Percentiles rank a stretch among this genome's conserved stretches.
phyloP scores from a whole-genome alignment of 805 yeast species.

The Candida pini region DNA sequence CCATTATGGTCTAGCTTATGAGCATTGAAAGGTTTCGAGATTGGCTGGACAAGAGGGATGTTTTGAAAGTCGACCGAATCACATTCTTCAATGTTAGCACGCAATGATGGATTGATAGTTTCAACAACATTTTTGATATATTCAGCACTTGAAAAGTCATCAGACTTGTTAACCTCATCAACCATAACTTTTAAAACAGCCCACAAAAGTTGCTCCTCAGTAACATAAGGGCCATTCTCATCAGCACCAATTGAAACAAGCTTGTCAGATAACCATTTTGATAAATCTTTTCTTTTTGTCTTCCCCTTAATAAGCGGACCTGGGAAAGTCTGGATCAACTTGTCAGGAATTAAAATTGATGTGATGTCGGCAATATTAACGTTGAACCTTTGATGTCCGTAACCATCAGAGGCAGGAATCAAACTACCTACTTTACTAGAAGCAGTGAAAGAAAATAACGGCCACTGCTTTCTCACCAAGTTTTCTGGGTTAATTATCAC shows the following conservation, averaged over 20 bases:
- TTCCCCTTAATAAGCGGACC: conserved; percentile 61
- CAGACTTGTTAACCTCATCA: conserved; percentile 17
- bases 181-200: conserved; percentile 22
- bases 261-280: conserved; percentile 55
- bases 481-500: conserved; percentile 48
- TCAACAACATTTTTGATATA: conserved; percentile 31
- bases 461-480: conserved; percentile 59
- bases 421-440: conserved; percentile 40
- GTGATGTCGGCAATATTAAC: conserved; percentile 34
- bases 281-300: conserved; percentile 60
- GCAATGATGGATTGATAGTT: conserved; percentile 37
- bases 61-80: conserved; percentile 15
- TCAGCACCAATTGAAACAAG: conserved; percentile 15
- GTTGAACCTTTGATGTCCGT: conserved; percentile 25
- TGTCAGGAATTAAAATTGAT: conserved; percentile 34
- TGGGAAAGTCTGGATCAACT: conserved; percentile 52
- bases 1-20: conserved; percentile 18
- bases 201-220: conserved; percentile 24
- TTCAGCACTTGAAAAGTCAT: conserved; percentile 23
- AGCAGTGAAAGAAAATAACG: conserved; percentile 64
- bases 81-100: conserved; percentile 4
- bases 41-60: conserved; percentile 9
- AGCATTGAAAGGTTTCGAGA: conserved; percentile 19
- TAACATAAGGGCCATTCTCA: conserved; percentile 10
- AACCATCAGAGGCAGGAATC: conserved; percentile 37